Evolutionary conservation across 139 green algal species (phyloP), one percentile per base, ranked within the genome.

Genomic region (Mychonastes homosphaera): DNA sequence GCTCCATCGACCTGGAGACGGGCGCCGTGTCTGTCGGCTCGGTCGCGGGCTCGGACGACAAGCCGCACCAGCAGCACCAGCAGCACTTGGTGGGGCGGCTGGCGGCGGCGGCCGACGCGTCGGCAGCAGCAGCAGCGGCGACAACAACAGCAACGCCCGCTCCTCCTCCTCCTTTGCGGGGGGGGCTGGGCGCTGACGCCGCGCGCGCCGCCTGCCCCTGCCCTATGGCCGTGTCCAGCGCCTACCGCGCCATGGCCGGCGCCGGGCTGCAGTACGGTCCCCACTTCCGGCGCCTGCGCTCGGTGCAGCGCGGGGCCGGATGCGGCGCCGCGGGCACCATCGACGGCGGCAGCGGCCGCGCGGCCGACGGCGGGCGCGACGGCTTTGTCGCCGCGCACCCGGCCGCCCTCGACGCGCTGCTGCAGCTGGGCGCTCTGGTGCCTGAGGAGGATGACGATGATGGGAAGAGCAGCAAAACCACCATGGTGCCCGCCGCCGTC

Each of bases 241-340:
- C 81, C 12, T 89, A 87, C 61, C 8, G 36, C 26, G 45, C 40
- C 38, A 50, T 91, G 41, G 10, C 26, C 0, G 61, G 55, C 18
- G 71, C 77, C 44, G 83, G 76, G 6, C 59, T 90, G 57, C 63
- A 86, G 53, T 90, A 90, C 56, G 83, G 83, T 39, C 53, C 73
- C 21, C 50, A 52, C 15, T 87, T 88, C 68, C 34, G 76, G 3
- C 46, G 41, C 28, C 23, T 84, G 45, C 29, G 34, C 10, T 43
- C 48, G 3, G 38, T 74, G 24, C 70, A 74, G 36, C 35, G 21
- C 21, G 34, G 0, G 32, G 59, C 12, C 32, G 43, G 43, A 26
- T 29, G 24, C 28, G 40, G 27, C 6, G 50, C 50, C 27, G 21
- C 28, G n/a, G 51, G 29, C 39, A 8, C 1, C 19, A 29, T 61